These are phyloP conservation scores for Boletus sp. DNA, from an alignment of 768 basidiomycete species.

Conservation along the genomic window DNA sequence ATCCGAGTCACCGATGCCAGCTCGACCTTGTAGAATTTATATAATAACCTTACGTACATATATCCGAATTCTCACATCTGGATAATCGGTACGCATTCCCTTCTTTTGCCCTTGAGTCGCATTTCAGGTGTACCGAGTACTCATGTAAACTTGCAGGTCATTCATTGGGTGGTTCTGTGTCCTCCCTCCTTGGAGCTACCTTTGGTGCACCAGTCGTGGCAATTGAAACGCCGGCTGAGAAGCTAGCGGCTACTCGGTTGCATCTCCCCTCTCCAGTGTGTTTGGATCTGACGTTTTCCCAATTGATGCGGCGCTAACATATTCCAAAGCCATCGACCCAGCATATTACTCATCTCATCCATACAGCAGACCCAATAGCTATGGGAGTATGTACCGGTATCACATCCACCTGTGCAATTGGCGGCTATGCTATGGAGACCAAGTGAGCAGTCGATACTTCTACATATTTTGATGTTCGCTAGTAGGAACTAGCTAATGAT, in stretches of 20 bases:
- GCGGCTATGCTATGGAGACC: constrained; percentile 84
- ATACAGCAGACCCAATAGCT: constrained; percentile 92
- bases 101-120: background rate
- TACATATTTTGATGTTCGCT: background rate
- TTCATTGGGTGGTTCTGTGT: constrained; percentile 83
- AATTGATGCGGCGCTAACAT: background rate
- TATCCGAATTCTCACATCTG: constrained; percentile 90
- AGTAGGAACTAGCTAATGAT: background rate
- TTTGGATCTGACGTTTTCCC: constrained; percentile 2
- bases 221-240: constrained; percentile 84
- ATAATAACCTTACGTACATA: constrained; percentile 88
- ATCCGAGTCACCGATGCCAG: background rate
- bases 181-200: constrained; percentile 80
- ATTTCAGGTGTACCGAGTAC: background rate
- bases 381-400: constrained; percentile 82
- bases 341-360: constrained; percentile 85
- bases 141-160: constrained; percentile 40
- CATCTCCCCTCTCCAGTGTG: constrained; percentile 85
- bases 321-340: constrained; percentile 57
- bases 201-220: constrained; percentile 93
- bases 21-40: constrained; percentile 63
- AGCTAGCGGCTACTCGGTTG: constrained; percentile 65
- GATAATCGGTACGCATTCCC: constrained; percentile 58
- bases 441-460: constrained; percentile 32
- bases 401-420: constrained; percentile 73